Percentiles rank a stretch among this genome's conserved stretches.
Evolutionary conservation across 345 rosid genomes (phyloP).

Genomic region (Eucalyptus pauciflora): DNA sequence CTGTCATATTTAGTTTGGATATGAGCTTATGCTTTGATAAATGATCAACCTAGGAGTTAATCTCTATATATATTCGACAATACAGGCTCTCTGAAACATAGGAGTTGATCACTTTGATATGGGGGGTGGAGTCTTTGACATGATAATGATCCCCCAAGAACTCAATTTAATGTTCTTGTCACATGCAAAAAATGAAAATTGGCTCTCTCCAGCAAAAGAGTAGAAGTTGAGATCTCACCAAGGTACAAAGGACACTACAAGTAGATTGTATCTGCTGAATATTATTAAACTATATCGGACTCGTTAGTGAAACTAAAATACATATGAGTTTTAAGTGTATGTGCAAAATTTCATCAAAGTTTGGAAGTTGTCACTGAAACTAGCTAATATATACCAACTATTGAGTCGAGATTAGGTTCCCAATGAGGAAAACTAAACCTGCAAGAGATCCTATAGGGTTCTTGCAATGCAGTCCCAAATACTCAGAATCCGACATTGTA

Average conservation of each 20-base stretch:
- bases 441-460: background rate
- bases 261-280: background rate
- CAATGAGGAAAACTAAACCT: background rate
- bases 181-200: background rate
- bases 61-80: background rate
- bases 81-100: background rate
- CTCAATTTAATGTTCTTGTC: background rate
- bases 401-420: background rate
- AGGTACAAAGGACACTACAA: background rate
- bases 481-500: background rate
- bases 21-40: background rate
- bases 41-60: background rate
- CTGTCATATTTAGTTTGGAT: background rate
- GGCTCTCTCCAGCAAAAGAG: background rate
- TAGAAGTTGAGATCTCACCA: background rate
- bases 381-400: background rate
- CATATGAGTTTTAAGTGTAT: background rate
- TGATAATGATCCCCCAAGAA: background rate
- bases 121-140: background rate
- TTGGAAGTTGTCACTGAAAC: background rate
- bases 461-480: background rate
- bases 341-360: background rate
- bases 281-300: background rate
- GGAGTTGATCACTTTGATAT: background rate
- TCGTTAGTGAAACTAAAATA: background rate